These are phyloP conservation scores for Handroanthus guayacan DNA, from an alignment of 257 asterid species.

Conservation along the genomic window DNA sequence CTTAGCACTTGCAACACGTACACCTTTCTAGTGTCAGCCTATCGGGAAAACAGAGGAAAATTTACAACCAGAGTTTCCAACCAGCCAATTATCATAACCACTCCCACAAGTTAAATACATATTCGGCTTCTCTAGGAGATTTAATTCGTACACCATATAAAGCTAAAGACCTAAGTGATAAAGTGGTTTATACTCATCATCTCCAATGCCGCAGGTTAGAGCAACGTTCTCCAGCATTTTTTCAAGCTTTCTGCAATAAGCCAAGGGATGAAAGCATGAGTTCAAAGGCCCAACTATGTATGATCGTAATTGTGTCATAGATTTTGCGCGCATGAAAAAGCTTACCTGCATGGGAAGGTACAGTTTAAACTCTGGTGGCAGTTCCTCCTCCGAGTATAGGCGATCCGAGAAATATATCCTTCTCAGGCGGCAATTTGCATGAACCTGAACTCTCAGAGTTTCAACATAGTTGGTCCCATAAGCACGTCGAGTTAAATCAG, in stretches of 20 bases:
- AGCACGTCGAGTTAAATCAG: slow-evolving; percentile 89
- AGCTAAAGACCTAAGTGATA: background rate
- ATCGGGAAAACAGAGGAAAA: too few relatives aligned
- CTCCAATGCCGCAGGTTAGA: slow-evolving; percentile 19
- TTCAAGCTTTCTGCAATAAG: slow-evolving; percentile 52
- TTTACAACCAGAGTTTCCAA: background rate
- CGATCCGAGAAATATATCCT: slow-evolving; percentile 96
- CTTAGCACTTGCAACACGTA: too few relatives aligned
- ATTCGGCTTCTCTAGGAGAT: background rate
- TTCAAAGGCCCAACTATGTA: slow-evolving; percentile 1
- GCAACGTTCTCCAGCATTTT: slow-evolving; percentile 19
- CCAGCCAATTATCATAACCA: background rate
- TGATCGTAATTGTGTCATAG: background rate
- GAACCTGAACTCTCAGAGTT: slow-evolving; percentile 93
- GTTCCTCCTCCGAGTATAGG: slow-evolving; percentile 94
- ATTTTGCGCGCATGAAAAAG: background rate
- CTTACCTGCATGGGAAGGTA: slow-evolving; percentile 96
- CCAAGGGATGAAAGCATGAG: slow-evolving; percentile 25
- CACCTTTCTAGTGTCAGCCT: too few relatives aligned
- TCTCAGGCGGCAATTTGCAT: slow-evolving; percentile 89
- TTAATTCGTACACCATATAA: slow-evolving; percentile 12
- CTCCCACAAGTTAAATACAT: background rate
- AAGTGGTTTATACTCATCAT: slow-evolving; percentile 6
- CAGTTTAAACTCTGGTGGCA: slow-evolving; percentile 95
- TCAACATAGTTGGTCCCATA: slow-evolving; percentile 96